Percentiles rank a stretch among this genome's conserved stretches.
phyloP scores from a whole-genome alignment of 371 early-diverging fungal genomes.

The Dinochytrium kinnereticum region DNA sequence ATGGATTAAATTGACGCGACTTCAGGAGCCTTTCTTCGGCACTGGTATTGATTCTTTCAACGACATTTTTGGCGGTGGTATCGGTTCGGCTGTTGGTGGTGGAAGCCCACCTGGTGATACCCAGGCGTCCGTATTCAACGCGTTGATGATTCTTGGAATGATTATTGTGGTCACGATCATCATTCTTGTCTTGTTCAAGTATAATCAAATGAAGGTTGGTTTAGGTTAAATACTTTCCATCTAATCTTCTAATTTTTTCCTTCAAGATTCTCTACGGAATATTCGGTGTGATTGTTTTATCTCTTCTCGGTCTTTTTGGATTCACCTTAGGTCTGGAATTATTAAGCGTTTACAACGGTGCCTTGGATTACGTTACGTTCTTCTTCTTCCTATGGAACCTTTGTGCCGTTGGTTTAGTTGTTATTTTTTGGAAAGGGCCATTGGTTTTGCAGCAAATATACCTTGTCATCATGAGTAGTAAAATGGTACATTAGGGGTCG shows the following conservation, averaged over 20 bases:
- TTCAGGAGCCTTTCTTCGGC: constrained; percentile 30
- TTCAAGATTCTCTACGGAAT: constrained; percentile 74
- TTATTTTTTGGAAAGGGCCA: constrained; percentile 86
- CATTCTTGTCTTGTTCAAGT: constrained; percentile 75
- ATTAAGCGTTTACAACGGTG: constrained; percentile 50
- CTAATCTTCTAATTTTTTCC: constrained; percentile 4
- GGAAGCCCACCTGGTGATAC: constrained; percentile 15
- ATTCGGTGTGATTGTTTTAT: constrained; percentile 74
- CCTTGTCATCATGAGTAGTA: constrained; percentile 78
- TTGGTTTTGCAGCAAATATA: constrained; percentile 78
- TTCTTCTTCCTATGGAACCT: constrained; percentile 82
- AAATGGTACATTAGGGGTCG: constrained; percentile 75
- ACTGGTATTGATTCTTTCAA: constrained; percentile 29
- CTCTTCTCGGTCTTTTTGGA: constrained; percentile 78
- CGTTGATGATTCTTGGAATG: constrained; percentile 76
- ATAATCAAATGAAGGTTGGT: constrained; percentile 74
- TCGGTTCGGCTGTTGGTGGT: constrained; percentile 32
- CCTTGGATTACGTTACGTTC: constrained; percentile 78
- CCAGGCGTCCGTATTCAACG: constrained; percentile 49
- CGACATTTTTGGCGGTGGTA: constrained; percentile 30
- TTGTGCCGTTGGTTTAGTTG: constrained; percentile 72
- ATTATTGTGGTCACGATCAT: constrained; percentile 80
- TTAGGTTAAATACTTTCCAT: background rate
- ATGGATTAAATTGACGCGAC: constrained; percentile 78
- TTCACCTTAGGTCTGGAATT: constrained; percentile 57